Evolutionary conservation across 2,329 filamentous ascomycete genomes (phyloP).

Genomic region (Colletotrichum cereale): DNA sequence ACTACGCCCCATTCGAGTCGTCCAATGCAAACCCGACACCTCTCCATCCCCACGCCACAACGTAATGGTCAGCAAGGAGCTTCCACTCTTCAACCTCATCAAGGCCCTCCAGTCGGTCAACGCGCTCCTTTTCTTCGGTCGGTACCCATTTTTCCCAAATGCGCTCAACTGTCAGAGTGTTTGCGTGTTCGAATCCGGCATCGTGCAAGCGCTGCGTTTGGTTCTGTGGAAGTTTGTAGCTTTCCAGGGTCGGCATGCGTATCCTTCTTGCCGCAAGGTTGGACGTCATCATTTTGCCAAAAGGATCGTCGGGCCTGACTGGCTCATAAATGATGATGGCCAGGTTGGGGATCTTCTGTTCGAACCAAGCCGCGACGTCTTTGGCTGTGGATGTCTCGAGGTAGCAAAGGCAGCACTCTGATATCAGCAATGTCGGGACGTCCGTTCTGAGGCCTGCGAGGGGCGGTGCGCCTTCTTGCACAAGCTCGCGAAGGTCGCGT

Average conservation of each 20-base stretch:
- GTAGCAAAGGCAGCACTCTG: constrained; percentile 96
- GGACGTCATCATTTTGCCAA: constrained; percentile 91
- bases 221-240: constrained; percentile 75
- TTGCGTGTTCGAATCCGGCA: constrained; percentile 71
- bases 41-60: constrained; percentile 89
- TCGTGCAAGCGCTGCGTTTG: constrained; percentile 76
- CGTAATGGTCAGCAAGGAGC: constrained; percentile 88
- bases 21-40: constrained; percentile 56
- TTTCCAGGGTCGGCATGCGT: constrained; percentile 82
- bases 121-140: constrained; percentile 79
- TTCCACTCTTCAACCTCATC: constrained; percentile 98
- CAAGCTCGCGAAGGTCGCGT: constrained; percentile 76
- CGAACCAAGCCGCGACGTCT: constrained; percentile 75
- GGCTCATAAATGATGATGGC: constrained; percentile 88
- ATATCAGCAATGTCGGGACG: constrained; percentile 86
- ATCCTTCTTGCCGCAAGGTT: constrained; percentile 89
- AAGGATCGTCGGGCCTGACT: constrained; percentile 84
- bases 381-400: constrained; percentile 75
- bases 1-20: constrained; percentile 2
- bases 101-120: constrained; percentile 85
- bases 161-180: constrained; percentile 60
- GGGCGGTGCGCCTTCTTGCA: constrained; percentile 43
- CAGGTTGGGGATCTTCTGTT: constrained; percentile 60
- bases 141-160: constrained; percentile 84
- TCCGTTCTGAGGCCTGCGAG: constrained; percentile 61